Base-by-base conservation (phyloP, 2,329 filamentous ascomycete species). In the Trichoderma pleuroti region DNA sequence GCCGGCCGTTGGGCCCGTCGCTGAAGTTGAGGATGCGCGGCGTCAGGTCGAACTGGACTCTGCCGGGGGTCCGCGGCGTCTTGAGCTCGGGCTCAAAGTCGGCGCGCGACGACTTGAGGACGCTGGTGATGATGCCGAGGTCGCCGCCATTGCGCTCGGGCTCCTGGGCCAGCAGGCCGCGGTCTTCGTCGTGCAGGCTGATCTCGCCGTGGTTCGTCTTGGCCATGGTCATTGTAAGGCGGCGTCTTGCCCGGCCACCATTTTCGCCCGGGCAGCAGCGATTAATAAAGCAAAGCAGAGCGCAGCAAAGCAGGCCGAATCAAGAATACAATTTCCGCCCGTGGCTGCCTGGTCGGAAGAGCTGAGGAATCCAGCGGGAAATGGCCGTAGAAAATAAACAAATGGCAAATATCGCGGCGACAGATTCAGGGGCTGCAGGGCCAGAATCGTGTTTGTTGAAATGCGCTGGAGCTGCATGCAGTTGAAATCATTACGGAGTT, bases 41-140 rank as follows among this genome's bases (percentile, higher is more conserved):
- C 21, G 80, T 82, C 66, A 89, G 82, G 76, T 91, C 90, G 81
- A 96, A 96, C 74, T 91, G 90, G 59, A 96, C 93, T 30, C 92
- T 87, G 78, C 92, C 91, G 10, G 91, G 87, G 42, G 87, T 86
- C 72, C 82, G 78, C 54, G 80, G 74, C 56, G 67, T 73, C 73
- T 72, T 76, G 46, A 73, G 70, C 56, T 74, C 74, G 26, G 63
- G 72, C 26, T 74, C 63, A 30, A 73, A 72, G 32, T 73, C 70
- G 65, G 68, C 68, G 9, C 74, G 72, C 61, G 64, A 73, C 16
- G 76, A 72, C 62, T 73, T 74, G 56, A 74, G 74, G 30, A 74
- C 61, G 30, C 72, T 70, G 4, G 57, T 49, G 67, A 70, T 70
- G 28, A 71, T 70, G 11, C 75, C 76, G 65, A 79, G 75, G 69